Evolutionary conservation across 1,139 yeast genomes (phyloP), one percentile per base, ranked within the genome.

Genomic region (Suhomyces bribrorum): DNA sequence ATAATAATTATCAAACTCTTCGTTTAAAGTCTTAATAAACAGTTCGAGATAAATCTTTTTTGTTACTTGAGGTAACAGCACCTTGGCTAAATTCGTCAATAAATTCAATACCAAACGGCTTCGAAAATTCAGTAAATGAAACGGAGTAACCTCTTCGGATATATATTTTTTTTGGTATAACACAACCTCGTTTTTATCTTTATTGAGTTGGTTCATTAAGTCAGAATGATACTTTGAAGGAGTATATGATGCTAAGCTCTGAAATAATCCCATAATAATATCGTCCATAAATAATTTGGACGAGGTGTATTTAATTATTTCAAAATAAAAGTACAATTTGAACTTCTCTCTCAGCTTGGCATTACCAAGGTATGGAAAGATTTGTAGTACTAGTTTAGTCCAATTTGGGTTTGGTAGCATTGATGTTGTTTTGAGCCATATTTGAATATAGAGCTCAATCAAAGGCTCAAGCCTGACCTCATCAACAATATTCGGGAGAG

Each of bases 341-440:
- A 64, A 72, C 37, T 59, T 54, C 5, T 61, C 64, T 46, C 77
- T 52, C 69, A 66, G 71, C 16, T 54, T 52, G 0, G 57, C 43
- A 43, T 69, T 69, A 4, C 77, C 77, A 31, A 67, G 50, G 39
- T 68, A 73, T 1, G 74, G 72, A 41, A 56, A 70, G 22, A 59
- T 61, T 41, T 70, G 77, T 23, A 67, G 55, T 14, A 68, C 53
- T 20, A 71, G 45, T 31, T 54, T 56, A 36, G 66, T 67, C 76
- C 77, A 71, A 41, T 62, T 66, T 3, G 52, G 51, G 20, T 53
- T 44, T 2, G 48, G 46, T 3, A 54, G 36, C 6, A 55, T 14
- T n/a, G 47, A 45, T 4, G 56, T 45, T 14, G 54, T 40, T 14
- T 43, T 38, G 4, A 64, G 49, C 75, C 76, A 71, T 1, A 61